These are phyloP conservation scores for Moniliophthora roreri DNA, from an alignment of 1,284 basidiomycete genomes.

Conservation along the genomic window DNA sequence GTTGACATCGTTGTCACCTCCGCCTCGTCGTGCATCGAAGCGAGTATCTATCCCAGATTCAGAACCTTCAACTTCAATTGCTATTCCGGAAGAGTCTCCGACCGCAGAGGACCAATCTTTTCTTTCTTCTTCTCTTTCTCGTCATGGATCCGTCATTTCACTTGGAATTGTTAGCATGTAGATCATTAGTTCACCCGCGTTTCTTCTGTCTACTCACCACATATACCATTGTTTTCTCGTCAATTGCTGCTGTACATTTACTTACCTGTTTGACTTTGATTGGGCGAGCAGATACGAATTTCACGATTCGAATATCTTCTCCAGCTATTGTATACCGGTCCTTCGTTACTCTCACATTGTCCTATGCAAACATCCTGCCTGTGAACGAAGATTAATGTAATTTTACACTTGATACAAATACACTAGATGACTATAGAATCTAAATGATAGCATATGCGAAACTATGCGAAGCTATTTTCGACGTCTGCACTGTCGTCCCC, in stretches of 20 bases:
- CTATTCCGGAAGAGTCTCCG: background rate
- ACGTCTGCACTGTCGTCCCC: conserved; percentile 90
- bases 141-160: conserved; percentile 44
- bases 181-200: conserved; percentile 11
- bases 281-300: too few relatives aligned
- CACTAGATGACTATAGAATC: background rate
- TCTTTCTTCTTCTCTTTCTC: conserved; percentile 35
- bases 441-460: conserved; percentile 6
- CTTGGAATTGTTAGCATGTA: conserved; percentile 42
- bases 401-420: background rate
- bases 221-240: background rate
- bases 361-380: too few relatives aligned
- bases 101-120: background rate
- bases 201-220: background rate
- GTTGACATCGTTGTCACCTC: conserved; percentile 57
- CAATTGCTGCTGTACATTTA: background rate
- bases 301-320: too few relatives aligned
- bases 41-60: conserved; percentile 12
- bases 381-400: too few relatives aligned
- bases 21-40: conserved; percentile 54
- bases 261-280: background rate
- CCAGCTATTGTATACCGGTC: too few relatives aligned
- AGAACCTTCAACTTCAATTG: background rate
- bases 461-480: conserved; percentile 80
- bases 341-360: too few relatives aligned